Conservation (phyloP, 257 asterid genomes). For the Solanum peruvianum region DNA sequence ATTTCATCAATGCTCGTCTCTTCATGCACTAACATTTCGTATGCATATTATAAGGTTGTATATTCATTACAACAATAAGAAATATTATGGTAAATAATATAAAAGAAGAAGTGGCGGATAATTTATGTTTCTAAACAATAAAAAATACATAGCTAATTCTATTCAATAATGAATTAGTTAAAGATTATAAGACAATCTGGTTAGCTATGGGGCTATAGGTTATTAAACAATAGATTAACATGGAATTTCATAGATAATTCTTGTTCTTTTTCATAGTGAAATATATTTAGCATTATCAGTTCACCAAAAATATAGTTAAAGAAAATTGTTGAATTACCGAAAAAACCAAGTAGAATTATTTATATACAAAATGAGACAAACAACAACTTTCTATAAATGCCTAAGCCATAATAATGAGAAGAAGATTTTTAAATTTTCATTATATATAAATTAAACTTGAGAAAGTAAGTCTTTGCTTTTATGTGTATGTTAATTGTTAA, state of each 20-base stretch:
- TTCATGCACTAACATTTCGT: slow-evolving; percentile 51
- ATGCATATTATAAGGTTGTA: slow-evolving; percentile 31
- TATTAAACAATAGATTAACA: neutral
- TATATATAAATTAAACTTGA: too few species aligned
- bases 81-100: neutral
- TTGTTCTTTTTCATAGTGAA: neutral
- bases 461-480: neutral
- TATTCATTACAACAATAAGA: neutral
- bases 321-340: too few species aligned
- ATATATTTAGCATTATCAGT: neutral
- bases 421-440: neutral
- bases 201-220: neutral
- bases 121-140: neutral
- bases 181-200: neutral
- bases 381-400: neutral
- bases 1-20: slow-evolving; percentile 41
- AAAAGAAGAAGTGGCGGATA: neutral
- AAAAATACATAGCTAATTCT: neutral
- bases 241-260: too few species aligned
- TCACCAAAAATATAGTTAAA: neutral
- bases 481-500: neutral
- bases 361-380: too few species aligned
- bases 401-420: neutral
- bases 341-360: too few species aligned
- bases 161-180: neutral